Evolutionary conservation across 163 green algal genomes (phyloP).

Genomic region (Volvox carteri): DNA sequence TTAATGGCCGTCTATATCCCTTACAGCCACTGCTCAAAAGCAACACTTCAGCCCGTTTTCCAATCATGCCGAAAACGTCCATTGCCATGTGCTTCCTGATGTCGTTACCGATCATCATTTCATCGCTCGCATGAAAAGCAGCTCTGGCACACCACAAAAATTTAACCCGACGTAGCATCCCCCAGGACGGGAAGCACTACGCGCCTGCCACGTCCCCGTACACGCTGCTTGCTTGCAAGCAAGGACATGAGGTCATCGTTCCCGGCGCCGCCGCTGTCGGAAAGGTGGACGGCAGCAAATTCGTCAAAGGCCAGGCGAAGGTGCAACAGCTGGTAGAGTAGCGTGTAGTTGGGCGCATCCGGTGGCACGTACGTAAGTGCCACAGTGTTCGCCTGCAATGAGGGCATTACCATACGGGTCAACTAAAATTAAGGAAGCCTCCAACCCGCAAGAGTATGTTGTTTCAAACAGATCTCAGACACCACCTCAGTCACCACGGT

Average conservation of each 20-base stretch:
- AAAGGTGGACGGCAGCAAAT: not conserved
- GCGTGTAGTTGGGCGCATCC: conserved; percentile 17
- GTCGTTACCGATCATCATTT: no score
- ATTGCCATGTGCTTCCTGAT: no score
- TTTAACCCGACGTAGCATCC: not conserved
- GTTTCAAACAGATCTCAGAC: no score
- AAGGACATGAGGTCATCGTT: conserved; percentile 41
- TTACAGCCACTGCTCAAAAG: no score
- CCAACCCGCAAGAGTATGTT: no score
- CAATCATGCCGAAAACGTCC: not conserved
- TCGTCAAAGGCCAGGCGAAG: conserved; percentile 54
- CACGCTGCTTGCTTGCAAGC: conserved; percentile 47
- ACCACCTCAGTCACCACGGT: not conserved
- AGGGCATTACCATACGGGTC: not conserved
- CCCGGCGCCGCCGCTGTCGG: not conserved
- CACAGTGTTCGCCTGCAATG: conserved; percentile 46
- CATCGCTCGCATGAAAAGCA: no score
- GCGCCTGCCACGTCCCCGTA: conserved; percentile 28
- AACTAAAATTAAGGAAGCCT: no score
- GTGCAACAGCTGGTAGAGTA: conserved; percentile 62
- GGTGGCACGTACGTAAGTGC: conserved; percentile 40
- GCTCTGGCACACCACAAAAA: not conserved
- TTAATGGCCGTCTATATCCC: no score
- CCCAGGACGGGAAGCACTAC: conserved; percentile 45
- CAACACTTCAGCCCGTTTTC: not conserved